These are phyloP conservation scores for Hypoxylon sp. DNA, from an alignment of 2,329 filamentous ascomycete genomes.

Conservation along the genomic window DNA sequence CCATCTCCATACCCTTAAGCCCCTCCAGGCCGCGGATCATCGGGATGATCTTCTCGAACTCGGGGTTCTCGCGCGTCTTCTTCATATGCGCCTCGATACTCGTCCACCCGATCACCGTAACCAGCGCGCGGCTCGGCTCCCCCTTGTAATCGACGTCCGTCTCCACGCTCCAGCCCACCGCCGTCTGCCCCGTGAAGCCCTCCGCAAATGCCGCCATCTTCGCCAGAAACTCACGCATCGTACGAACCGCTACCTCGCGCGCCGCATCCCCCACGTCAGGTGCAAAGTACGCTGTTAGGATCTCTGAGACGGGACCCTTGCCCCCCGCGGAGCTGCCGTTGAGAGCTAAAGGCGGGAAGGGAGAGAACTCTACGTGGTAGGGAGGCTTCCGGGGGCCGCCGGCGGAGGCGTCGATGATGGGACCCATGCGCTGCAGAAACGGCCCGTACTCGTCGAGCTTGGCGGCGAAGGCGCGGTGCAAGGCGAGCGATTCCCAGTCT, in stretches of 20 bases:
- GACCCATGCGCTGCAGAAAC: conserved; percentile 25
- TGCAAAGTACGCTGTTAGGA: conserved; percentile 46
- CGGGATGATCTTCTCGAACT: conserved; percentile 34
- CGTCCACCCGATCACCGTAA: conserved; percentile 46
- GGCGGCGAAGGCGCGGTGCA: conserved; percentile 45
- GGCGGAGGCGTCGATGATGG: conserved; percentile 20
- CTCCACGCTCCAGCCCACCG: conserved; percentile 47
- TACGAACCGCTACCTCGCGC: neutral
- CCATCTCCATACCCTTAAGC: conserved; percentile 42
- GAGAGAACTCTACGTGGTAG: conserved; percentile 45
- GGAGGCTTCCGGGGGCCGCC: conserved; percentile 1
- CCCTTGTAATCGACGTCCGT: conserved; percentile 38
- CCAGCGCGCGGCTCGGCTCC: conserved; percentile 37
- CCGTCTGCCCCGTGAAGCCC: conserved; percentile 38
- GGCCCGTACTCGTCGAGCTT: conserved; percentile 34
- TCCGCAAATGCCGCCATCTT: neutral
- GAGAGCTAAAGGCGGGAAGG: conserved; percentile 37
- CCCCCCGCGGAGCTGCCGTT: neutral
- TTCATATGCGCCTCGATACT: conserved; percentile 40
- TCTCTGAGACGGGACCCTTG: conserved; percentile 34
- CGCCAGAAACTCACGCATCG: conserved; percentile 22
- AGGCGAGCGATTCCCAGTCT: conserved; percentile 46
- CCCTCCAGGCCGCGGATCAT: conserved; percentile 34
- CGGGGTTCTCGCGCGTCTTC: conserved; percentile 37
- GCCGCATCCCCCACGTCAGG: conserved; percentile 7